Conservation (phyloP, 1,284 basidiomycete genomes). For the Ganoderma lingzhi region DNA sequence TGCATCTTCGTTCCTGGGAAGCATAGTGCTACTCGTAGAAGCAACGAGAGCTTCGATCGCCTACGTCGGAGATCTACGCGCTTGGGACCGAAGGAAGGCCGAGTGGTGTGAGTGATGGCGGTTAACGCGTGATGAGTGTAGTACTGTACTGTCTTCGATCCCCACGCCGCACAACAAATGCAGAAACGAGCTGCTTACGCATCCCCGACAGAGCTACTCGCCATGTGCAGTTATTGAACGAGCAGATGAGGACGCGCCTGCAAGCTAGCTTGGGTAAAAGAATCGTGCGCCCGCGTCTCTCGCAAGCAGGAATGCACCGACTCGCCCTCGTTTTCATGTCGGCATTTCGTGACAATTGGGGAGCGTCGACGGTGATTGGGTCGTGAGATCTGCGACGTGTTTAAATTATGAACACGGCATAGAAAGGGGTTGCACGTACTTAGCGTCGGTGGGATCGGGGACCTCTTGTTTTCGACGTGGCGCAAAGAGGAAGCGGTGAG, state of each 20-base stretch:
- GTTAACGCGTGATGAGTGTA: background rate
- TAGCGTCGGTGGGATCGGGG: background rate
- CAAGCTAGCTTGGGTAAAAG: background rate
- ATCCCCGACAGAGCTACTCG: no score
- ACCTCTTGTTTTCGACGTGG: background rate
- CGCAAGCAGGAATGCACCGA: background rate
- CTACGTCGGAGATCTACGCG: background rate
- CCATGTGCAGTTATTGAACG: background rate
- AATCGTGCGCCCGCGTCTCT: background rate
- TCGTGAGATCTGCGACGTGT: background rate
- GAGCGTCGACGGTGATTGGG: background rate
- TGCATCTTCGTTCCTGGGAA: background rate
- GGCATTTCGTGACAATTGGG: background rate
- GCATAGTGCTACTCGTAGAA: background rate
- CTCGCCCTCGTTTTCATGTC: background rate
- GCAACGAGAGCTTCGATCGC: background rate
- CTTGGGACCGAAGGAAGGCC: background rate
- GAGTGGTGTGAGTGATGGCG: background rate
- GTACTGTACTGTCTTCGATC: background rate
- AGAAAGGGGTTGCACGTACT: constrained; percentile 1
- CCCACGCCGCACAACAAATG: background rate
- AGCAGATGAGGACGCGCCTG: background rate
- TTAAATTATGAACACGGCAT: background rate
- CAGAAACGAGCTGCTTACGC: background rate
- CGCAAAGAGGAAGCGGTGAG: background rate